Evolutionary conservation across 2,329 filamentous ascomycete species (phyloP), one percentile per base, ranked within the genome.

Genomic region (Aspergillus cejpii): DNA sequence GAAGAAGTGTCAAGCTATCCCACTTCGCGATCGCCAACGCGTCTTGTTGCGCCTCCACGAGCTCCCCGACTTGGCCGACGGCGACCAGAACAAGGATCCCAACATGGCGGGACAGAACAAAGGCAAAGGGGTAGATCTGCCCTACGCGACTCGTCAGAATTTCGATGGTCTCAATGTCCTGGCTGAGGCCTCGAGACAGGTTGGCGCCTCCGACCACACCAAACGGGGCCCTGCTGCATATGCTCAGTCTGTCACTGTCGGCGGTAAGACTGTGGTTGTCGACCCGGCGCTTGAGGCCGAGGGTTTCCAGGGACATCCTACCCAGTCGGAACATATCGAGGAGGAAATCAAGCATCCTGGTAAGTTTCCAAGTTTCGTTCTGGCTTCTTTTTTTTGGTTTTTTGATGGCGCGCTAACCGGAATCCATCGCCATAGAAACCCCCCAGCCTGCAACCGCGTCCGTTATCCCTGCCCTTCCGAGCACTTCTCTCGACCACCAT

Each of bases 141-240:
- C 73, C 1, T 73, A 73, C 44, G 65, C 66, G 28, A 68, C 67
- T 24, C 73, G 74, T 51, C 77, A 80, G 53, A 80, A 81, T 53
- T 87, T 88, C 75, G 88, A 87, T 49, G 86, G 87, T 1, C 74
- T 95, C 28, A 87, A 94, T 62, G 89, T 89, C 4, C 74, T 95
- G 17, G 89, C 89, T 24, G 89, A 95, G 67, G 89, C 90, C 0
- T 94, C 89, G 39, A 79, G 87, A 40, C 86, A 87, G 63, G 79
- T 92, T 46, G 85, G 76, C 48, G 72, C 71, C 3, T 68, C 68
- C 51, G 60, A 75, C 62, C 48, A 74, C 66, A 54, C 69, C 66
- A 63, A 74, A 66, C 54, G 64, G 27, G 50, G 51, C 60, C 53
- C 61, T 37, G 47, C 63, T 59, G 61, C 62, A 45, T 62, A 64